These are phyloP conservation scores for Mycena crocata DNA, from an alignment of 768 basidiomycete species.

Conservation along the genomic window DNA sequence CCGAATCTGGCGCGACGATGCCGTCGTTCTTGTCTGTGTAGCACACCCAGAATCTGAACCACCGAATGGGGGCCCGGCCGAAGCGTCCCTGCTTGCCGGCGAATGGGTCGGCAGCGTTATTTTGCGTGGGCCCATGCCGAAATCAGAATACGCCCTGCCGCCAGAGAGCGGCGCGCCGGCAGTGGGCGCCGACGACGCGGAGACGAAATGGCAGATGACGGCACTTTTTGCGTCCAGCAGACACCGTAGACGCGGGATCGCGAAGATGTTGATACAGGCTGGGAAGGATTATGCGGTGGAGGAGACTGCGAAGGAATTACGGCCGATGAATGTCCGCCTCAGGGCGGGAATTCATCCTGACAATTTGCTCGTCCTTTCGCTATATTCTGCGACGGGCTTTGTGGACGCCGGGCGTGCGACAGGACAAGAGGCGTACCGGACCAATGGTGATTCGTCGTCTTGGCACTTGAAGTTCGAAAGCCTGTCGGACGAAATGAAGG, in stretches of 20 bases:
- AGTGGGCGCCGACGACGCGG: conserved; percentile 10
- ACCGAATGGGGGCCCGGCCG: background rate
- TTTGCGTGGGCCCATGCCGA: conserved; percentile 26
- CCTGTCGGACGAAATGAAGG: conserved; percentile 23
- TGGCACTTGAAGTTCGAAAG: conserved; percentile 22
- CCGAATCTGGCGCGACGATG: conserved; percentile 23
- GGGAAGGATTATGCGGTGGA: conserved; percentile 27
- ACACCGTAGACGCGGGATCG: conserved; percentile 29
- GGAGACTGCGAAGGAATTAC: background rate
- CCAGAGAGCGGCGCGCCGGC: conserved; percentile 5
- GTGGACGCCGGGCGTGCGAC: conserved; percentile 25
- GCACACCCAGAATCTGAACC: conserved; percentile 6
- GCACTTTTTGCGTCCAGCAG: conserved; percentile 23
- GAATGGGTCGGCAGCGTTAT: conserved; percentile 30
- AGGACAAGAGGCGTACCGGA: conserved; percentile 30
- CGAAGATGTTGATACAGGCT: conserved; percentile 29
- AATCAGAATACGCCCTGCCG: conserved; percentile 17
- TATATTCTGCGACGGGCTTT: conserved; percentile 23
- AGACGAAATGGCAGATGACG: conserved; percentile 35
- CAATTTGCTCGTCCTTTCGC: conserved; percentile 16
- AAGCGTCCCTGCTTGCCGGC: background rate
- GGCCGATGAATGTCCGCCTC: conserved; percentile 6
- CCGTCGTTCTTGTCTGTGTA: conserved; percentile 31
- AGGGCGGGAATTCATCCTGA: conserved; percentile 30
- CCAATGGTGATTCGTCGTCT: conserved; percentile 21